Percentiles rank a stretch among this genome's conserved stretches.
These are phyloP conservation scores for Gonium pectorale DNA, from an alignment of 139 green algal genomes.

Conservation along the genomic window DNA sequence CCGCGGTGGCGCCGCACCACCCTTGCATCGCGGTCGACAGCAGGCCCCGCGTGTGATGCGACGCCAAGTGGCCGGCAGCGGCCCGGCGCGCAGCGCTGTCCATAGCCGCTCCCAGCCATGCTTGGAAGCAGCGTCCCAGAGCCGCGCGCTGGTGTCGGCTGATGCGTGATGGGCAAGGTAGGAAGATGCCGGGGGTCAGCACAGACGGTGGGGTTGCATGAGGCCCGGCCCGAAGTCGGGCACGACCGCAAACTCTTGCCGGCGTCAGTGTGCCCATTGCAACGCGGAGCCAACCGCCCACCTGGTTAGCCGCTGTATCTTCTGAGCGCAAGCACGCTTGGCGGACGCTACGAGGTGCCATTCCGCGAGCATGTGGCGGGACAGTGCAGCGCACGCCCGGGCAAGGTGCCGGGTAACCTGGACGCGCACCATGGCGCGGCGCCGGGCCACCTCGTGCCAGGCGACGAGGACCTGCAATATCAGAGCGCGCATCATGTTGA, in stretches of 20 bases:
- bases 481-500: too few relatives aligned
- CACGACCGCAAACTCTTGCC: too few relatives aligned
- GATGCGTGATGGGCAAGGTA: background rate
- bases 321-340: background rate
- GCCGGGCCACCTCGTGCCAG: background rate
- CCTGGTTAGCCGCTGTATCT: background rate
- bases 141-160: background rate
- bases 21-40: background rate
- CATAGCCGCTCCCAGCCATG: background rate
- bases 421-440: background rate
- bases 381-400: background rate
- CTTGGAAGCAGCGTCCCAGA: background rate
- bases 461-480: background rate
- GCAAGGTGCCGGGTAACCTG: background rate
- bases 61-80: background rate
- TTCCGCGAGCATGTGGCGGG: background rate
- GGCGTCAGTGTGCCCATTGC: too few relatives aligned
- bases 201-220: too few relatives aligned
- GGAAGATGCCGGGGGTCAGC: too few relatives aligned
- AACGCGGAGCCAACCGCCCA: background rate
- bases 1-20: conserved; percentile 25
- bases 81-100: background rate
- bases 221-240: too few relatives aligned
- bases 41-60: background rate
- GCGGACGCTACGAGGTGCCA: background rate